phyloP scores from a whole-genome alignment of 164 flowering plant genomes.

The Stephania japonica region DNA sequence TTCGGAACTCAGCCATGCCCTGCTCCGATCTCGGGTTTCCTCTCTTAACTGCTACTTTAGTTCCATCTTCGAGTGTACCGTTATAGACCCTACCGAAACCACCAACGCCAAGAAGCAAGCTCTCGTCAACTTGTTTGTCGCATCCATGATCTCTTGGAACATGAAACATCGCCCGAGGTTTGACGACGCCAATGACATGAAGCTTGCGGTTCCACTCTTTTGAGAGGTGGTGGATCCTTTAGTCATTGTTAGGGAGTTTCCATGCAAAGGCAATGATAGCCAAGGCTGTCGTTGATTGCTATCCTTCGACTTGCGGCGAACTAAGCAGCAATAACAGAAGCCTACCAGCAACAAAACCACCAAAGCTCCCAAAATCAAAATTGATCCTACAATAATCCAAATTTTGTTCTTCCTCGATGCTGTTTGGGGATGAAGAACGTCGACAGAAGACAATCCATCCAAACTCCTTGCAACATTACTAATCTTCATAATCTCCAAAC shows the following conservation, averaged over 20 bases:
- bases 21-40: slow-evolving; percentile 24
- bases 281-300: slow-evolving; percentile 14
- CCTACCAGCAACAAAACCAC: slow-evolving; percentile 8
- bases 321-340: slow-evolving; percentile 13
- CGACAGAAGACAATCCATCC: slow-evolving; percentile 17
- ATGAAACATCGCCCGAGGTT: slow-evolving; percentile 18
- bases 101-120: slow-evolving; percentile 21
- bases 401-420: slow-evolving; percentile 10
- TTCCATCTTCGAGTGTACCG: slow-evolving; percentile 24
- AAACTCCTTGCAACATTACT: slow-evolving; percentile 17
- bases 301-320: slow-evolving; percentile 14
- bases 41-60: slow-evolving; percentile 22
- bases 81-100: slow-evolving; percentile 24
- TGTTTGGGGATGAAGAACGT: slow-evolving; percentile 12
- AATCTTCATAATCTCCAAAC: slow-evolving; percentile 26
- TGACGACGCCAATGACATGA: slow-evolving; percentile 14
- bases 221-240: slow-evolving; percentile 16
- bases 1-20: slow-evolving; percentile 21
- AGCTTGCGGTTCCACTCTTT: slow-evolving; percentile 22
- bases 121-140: slow-evolving; percentile 22
- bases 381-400: slow-evolving; percentile 15
- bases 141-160: slow-evolving; percentile 26
- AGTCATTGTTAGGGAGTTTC: slow-evolving; percentile 20
- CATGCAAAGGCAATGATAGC: slow-evolving; percentile 17
- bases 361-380: slow-evolving; percentile 6